These are phyloP conservation scores for Rhizopogon sp. DNA, from an alignment of 768 basidiomycete species.

Conservation along the genomic window DNA sequence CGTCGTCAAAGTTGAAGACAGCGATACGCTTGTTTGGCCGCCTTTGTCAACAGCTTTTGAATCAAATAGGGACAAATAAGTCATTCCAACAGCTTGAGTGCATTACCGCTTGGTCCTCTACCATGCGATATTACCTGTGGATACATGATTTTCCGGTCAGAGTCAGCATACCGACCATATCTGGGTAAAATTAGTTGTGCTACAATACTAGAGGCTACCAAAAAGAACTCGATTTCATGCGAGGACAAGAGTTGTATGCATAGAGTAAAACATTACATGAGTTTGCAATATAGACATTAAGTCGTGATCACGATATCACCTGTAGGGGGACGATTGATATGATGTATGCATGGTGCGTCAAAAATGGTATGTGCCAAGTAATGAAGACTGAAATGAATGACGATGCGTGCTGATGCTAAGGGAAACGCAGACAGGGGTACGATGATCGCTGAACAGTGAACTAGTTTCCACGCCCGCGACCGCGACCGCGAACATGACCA, in stretches of 20 bases:
- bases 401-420: conserved; percentile 2
- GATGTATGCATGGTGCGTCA: conserved; percentile 15
- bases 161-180: too few species aligned
- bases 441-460: conserved; percentile 1
- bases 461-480: conserved; percentile 30
- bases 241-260: conserved; percentile 10
- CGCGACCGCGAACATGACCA: conserved; percentile 34
- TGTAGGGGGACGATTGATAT: conserved; percentile 6
- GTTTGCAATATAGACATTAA: conserved; percentile 2
- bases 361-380: conserved; percentile 18
- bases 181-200: not conserved
- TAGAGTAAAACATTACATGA: conserved; percentile 2
- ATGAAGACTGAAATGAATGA: conserved; percentile 9
- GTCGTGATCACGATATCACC: not conserved
- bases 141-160: too few species aligned
- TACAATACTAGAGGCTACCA: not conserved
- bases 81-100: not conserved
- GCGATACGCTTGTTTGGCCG: conserved; percentile 17
- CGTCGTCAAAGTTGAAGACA: not conserved
- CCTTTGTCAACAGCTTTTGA: conserved; percentile 21
- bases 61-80: conserved; percentile 22
- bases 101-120: too few species aligned
- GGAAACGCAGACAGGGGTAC: conserved; percentile 2
- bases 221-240: not conserved
- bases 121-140: too few species aligned